Evolutionary conservation across 176 grass and related monocot species (phyloP).

Genomic region (Alloteropsis semialata): DNA sequence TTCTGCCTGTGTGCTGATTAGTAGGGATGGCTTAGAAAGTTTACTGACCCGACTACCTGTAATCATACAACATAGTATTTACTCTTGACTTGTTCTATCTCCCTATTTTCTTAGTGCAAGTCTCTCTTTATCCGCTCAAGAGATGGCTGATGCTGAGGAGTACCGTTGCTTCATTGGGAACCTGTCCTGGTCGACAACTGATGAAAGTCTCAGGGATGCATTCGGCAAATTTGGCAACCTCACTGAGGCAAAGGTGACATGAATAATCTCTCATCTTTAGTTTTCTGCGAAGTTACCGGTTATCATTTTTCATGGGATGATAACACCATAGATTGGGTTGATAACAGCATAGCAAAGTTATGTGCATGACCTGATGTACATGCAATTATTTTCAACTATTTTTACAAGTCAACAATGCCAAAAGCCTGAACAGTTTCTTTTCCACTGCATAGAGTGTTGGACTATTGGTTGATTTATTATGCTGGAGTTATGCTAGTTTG

Average conservation of each 20-base stretch:
- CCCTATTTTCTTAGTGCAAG: background rate
- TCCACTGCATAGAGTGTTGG: background rate
- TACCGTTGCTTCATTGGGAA: constrained; percentile 93
- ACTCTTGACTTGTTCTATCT: background rate
- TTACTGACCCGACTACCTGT: background rate
- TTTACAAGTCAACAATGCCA: background rate
- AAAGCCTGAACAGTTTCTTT: background rate
- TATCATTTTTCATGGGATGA: background rate
- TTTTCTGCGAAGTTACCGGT: background rate
- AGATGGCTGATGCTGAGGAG: constrained; percentile 67
- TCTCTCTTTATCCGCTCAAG: background rate
- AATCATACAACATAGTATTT: background rate
- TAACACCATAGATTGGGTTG: background rate
- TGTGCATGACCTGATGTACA: background rate
- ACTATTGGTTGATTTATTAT: background rate
- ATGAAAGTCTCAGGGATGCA: constrained; percentile 67
- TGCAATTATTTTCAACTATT: background rate
- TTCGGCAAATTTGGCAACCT: constrained; percentile 78
- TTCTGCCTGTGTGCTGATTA: background rate
- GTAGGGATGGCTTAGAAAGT: background rate
- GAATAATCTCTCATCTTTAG: background rate
- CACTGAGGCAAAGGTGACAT: constrained; percentile 77
- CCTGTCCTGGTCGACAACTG: constrained; percentile 85
- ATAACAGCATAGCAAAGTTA: background rate
- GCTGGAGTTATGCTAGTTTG: background rate